A percentile compares a stretch with the other conserved stretches of the same genome.
Conservation (phyloP, 805 yeast genomes). For the Saturnispora zaruensis region DNA sequence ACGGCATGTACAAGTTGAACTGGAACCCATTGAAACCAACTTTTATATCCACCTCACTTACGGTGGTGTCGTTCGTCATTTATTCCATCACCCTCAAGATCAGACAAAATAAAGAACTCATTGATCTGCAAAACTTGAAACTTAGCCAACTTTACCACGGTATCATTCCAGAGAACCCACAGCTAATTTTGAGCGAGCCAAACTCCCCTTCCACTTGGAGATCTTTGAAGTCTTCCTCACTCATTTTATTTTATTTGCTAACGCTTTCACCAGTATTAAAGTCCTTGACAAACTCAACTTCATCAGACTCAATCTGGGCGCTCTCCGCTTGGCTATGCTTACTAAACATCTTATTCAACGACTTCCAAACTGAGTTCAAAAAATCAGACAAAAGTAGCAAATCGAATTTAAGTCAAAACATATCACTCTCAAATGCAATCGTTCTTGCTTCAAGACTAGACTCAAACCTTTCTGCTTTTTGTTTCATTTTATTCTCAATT, state of each 20-base stretch:
- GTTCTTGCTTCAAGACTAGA: constrained; percentile 82
- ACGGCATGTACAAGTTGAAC: constrained; percentile 41
- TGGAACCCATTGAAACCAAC: constrained; percentile 46
- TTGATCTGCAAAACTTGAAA: constrained; percentile 22
- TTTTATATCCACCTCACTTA: constrained; percentile 25
- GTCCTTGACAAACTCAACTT: constrained; percentile 78
- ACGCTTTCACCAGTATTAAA: constrained; percentile 85
- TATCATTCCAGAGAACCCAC: background rate
- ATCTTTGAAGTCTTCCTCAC: constrained; percentile 52
- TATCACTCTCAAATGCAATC: constrained; percentile 77
- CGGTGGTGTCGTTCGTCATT: constrained; percentile 30
- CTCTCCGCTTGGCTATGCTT: constrained; percentile 71
- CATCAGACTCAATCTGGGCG: constrained; percentile 95
- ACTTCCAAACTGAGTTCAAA: constrained; percentile 47
- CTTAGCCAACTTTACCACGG: constrained; percentile 19
- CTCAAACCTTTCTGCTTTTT: constrained; percentile 69
- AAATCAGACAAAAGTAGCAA: background rate
- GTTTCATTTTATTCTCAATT: constrained; percentile 68
- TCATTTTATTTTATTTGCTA: constrained; percentile 62
- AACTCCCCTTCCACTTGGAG: constrained; percentile 24
- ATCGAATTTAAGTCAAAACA: constrained; percentile 69
- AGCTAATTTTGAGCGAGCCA: background rate
- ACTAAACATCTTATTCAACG: constrained; percentile 57
- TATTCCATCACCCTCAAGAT: constrained; percentile 26
- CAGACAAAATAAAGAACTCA: constrained; percentile 24